phyloP scores from a whole-genome alignment of 805 yeast genomes.

The Candida ipomoeae region DNA sequence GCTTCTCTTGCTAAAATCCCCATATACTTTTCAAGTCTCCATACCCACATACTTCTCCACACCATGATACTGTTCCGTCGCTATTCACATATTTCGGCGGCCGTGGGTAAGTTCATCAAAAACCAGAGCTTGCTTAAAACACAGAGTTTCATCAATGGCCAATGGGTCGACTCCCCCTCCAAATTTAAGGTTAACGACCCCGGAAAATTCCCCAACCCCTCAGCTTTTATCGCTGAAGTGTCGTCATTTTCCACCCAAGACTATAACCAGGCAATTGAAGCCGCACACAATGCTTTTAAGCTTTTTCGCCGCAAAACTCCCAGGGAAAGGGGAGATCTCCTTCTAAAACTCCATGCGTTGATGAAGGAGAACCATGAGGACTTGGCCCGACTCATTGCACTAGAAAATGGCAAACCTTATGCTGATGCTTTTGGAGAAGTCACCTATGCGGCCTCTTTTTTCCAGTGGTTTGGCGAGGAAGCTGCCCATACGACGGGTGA shows the following conservation, averaged over 20 bases:
- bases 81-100: conserved; percentile 2
- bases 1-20: neutral
- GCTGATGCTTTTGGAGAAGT: conserved; percentile 74
- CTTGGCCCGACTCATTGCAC: conserved; percentile 57
- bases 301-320: conserved; percentile 51
- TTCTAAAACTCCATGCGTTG: conserved; percentile 49
- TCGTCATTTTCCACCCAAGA: conserved; percentile 50
- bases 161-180: conserved; percentile 53
- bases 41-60: neutral
- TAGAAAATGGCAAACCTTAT: conserved; percentile 73
- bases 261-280: conserved; percentile 51
- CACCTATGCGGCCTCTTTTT: conserved; percentile 64
- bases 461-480: conserved; percentile 86
- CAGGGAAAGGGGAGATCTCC: conserved; percentile 51
- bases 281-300: conserved; percentile 52
- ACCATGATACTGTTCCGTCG: conserved; percentile 1
- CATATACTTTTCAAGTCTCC: too few species aligned
- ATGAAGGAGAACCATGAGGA: conserved; percentile 59
- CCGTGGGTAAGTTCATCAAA: conserved; percentile 22
- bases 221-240: conserved; percentile 46
- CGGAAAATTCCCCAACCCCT: conserved; percentile 45
- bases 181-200: conserved; percentile 73
- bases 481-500: conserved; percentile 74
- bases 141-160: conserved; percentile 67
- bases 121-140: conserved; percentile 52